Evolutionary conservation across 2,329 filamentous ascomycete genomes (phyloP), one percentile per base, ranked within the genome.

Genomic region (Hypoxylon sp.): DNA sequence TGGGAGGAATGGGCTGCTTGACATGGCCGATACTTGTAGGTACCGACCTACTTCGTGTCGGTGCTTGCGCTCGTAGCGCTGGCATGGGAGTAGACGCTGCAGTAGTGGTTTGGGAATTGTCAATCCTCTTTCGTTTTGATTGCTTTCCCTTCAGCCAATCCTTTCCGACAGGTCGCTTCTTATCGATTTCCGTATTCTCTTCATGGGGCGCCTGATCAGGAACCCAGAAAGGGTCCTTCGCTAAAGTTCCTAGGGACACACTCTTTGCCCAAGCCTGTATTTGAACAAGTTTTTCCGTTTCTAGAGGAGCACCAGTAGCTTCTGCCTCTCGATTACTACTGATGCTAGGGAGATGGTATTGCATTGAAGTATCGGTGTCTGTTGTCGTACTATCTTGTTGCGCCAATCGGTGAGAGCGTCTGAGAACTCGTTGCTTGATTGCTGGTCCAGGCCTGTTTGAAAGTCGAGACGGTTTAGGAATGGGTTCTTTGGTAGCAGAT

Each of bases 311-410:
- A 20, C 51, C 32, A 20, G 43, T 34, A 8, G 70, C 50, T 49
- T 71, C 57, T 26, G 71, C 44, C 34, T 74, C 68, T 48, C 68
- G 62, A 54, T 73, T 65, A 63, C 73, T 75, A 57, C 72, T 67
- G 8, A 75, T 73, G 47, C 75, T 77, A 4, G 81, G 81, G 8
- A 83, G 71, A 62, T 82, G 78, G 59, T 79, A 82, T 41, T 75
- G 72, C 30, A 75, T 70, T 52, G 73, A 73, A 53, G 66, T 65
- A n/a, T 55, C 55, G 1, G 56, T 56, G 4, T 39, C 56, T 10
- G 67, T 53, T 8, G 64, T 70, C 15, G 24, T 44, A 17, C 62
- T 47, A 11, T 57, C 56, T 28, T 49, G 41, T 22, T 47, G 62
- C 2, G 47, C 47, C 15, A 51, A 34, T 26, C 49, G 56, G 13